These are phyloP conservation scores for Oryza glaberrima DNA, from an alignment of 176 grass and related monocot species.

Conservation along the genomic window DNA sequence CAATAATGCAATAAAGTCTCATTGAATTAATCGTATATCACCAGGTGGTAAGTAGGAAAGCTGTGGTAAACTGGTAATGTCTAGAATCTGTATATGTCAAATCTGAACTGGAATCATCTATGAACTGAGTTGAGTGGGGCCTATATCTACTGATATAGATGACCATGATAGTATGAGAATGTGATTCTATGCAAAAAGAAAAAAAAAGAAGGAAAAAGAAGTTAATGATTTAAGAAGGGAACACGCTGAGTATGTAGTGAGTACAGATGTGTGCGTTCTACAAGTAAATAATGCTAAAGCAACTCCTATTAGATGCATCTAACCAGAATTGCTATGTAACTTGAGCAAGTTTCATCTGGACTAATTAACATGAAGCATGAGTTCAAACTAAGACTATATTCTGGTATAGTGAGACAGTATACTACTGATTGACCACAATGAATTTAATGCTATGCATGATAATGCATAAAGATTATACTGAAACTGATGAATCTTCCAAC, in stretches of 20 bases:
- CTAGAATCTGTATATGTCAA: neutral
- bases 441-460: slow-evolving; percentile 2
- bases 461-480: neutral
- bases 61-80: neutral
- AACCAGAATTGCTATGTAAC: neutral
- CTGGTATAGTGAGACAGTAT: neutral
- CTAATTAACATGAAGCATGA: neutral
- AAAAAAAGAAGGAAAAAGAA: neutral
- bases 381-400: neutral
- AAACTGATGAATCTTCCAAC: slow-evolving; percentile 11
- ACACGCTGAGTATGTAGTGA: neutral
- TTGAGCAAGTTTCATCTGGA: neutral
- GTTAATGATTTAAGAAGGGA: neutral
- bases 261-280: neutral
- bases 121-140: neutral
- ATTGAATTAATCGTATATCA: neutral
- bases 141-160: neutral
- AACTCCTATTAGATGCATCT: neutral
- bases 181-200: neutral
- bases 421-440: neutral
- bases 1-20: neutral
- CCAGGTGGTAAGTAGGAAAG: neutral
- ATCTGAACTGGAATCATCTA: slow-evolving; percentile 18
- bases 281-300: neutral
- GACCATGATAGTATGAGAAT: neutral